These are phyloP conservation scores for Acanthamoeba rhysodes DNA, from an alignment of 208 protist genomes.

Conservation along the genomic window DNA sequence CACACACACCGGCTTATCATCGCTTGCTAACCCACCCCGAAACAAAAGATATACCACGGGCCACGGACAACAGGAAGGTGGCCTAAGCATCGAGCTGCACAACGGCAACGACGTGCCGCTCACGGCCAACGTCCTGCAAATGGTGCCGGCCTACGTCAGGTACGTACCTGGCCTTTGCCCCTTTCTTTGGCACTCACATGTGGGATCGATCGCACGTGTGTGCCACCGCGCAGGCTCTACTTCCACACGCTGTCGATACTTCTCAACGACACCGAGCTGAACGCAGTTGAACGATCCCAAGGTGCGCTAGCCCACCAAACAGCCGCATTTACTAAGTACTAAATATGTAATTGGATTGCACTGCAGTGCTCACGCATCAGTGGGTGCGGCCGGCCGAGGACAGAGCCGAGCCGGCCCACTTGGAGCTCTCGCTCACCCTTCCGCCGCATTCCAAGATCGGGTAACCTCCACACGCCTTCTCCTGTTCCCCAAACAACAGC, in stretches of 20 bases:
- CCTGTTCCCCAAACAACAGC: background rate
- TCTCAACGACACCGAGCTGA: constrained; percentile 52
- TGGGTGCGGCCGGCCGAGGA: constrained; percentile 70
- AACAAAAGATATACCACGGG: constrained; percentile 43
- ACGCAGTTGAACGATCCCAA: background rate
- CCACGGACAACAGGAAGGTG: constrained; percentile 57
- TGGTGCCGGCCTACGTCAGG: constrained; percentile 38
- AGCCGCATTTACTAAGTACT: too few relatives aligned
- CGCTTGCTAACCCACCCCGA: too few relatives aligned
- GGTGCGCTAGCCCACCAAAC: too few relatives aligned
- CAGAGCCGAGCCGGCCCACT: constrained; percentile 23
- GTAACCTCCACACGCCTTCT: background rate
- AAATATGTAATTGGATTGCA: too few relatives aligned
- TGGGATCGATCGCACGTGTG: too few relatives aligned
- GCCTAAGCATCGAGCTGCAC: constrained; percentile 20
- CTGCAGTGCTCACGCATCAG: constrained; percentile 21
- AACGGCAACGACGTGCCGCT: constrained; percentile 29
- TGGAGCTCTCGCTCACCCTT: constrained; percentile 49
- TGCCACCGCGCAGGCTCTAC: constrained; percentile 8
- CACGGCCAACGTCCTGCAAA: background rate
- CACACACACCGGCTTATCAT: too few relatives aligned
- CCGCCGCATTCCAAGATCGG: constrained; percentile 47
- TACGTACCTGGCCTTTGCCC: background rate
- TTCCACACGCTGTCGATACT: constrained; percentile 72
- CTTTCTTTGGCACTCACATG: too few relatives aligned